phyloP scores from a whole-genome alignment of 495 filamentous ascomycete genomes.

The Aspergillus hancockii region DNA sequence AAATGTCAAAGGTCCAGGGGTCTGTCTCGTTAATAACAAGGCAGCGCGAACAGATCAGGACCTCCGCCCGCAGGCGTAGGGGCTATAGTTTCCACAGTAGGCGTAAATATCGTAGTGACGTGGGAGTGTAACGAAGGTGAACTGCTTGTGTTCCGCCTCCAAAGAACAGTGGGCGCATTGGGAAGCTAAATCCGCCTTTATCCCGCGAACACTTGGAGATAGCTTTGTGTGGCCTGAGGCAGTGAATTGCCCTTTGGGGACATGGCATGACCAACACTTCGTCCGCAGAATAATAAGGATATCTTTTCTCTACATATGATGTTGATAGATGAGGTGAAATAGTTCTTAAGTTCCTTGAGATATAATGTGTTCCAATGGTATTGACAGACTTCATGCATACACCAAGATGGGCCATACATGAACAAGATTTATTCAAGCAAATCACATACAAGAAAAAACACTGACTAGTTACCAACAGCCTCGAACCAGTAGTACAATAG shows the following conservation, averaged over 20 bases:
- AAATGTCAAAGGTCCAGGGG: neutral
- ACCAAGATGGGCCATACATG: neutral
- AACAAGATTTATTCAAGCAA: neutral
- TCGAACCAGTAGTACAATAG: conserved; percentile 2
- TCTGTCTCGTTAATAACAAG: conserved; percentile 5
- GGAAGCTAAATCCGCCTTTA: neutral
- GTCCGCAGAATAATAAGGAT: neutral
- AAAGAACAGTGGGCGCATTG: neutral
- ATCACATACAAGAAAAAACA: neutral
- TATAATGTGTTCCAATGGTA: neutral
- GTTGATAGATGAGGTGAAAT: too few species aligned
- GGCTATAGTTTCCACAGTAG: conserved; percentile 7
- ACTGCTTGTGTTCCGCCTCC: neutral
- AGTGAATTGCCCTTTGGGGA: conserved; percentile 10
- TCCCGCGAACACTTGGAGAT: conserved; percentile 7
- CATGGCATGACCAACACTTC: neutral
- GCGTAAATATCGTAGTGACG: neutral
- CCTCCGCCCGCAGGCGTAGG: conserved; percentile 26
- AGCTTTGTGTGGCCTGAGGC: conserved; percentile 19
- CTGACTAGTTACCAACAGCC: conserved; percentile 2
- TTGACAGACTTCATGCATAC: neutral
- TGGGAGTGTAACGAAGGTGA: neutral
- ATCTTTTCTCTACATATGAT: neutral
- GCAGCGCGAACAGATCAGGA: neutral
- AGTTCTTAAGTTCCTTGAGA: too few species aligned